Base-by-base conservation (phyloP, 139 green algal species). In the Chlorella sp. region DNA sequence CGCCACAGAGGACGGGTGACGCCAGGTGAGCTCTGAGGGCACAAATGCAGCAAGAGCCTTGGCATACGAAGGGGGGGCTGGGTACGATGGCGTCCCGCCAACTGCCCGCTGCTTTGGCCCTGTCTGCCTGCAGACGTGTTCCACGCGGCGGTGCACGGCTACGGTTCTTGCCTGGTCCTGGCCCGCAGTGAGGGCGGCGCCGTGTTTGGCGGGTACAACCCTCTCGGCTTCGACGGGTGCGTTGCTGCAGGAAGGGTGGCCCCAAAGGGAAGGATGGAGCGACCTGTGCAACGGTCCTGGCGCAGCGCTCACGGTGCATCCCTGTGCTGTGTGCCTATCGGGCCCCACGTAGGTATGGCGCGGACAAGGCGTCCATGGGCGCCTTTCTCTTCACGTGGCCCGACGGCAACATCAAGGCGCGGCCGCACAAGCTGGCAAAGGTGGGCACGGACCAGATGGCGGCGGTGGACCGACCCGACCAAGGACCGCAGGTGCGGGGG, bases 141-240 rank as follows among this genome's bases (percentile, higher is more conserved):
- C 49, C 73, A 79, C 29, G 69, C 75, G 1, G 34, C 35, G 6
- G 77, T 83, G 3, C 50, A 68, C 5, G 77, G 77, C 4, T 83
- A 77, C 29, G 77, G 77, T 20, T 35, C 72, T 5, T 70, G 71
- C 6, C 20, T 83, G 14, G 27, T 79, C 3, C 55, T 76, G 42
- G 73, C 70, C 1, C 70, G 76, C 6, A 49, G 42, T 29, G 26
- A 63, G 35, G 77, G 77, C 22, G 77, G 77, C 0, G 77, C 77
- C 5, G 62, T 83, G 49, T 63, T 70, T 22, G 77, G 77, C 5
- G 77, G 77, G 27, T 83, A 83, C 77, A 83, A 83, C 55, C 77
- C 77, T 3, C 31, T 81, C n/a, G 63, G 68, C 10, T 76, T 50
- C 35, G 71, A 76, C 24, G 71, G 71, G 69, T 74, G 42, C 42